Conservation (phyloP, 1,284 basidiomycete genomes). For the Papiliotrema terrestris region DNA sequence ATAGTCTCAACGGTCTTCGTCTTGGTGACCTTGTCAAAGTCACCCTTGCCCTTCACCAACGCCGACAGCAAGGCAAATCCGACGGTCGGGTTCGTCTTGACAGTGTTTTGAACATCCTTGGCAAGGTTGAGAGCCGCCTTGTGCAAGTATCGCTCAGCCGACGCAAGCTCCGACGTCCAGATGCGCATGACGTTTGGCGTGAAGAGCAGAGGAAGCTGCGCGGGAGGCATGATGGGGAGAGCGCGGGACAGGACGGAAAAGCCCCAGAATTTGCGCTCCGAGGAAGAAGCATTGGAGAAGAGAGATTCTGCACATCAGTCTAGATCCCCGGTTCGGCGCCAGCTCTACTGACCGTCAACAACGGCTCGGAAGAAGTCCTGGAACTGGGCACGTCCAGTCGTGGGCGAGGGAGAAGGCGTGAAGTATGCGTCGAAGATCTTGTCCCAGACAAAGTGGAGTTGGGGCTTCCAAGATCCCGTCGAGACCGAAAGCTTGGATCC, state of each 20-base stretch:
- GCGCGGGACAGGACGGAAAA: constrained; percentile 87
- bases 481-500: constrained; percentile 27
- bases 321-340: background rate
- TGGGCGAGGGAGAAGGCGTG: constrained; percentile 36
- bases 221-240: constrained; percentile 62
- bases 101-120: constrained; percentile 68
- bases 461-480: constrained; percentile 76
- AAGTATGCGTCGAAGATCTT: constrained; percentile 74
- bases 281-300: constrained; percentile 76
- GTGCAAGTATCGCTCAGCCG: constrained; percentile 81
- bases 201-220: constrained; percentile 79
- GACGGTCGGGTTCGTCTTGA: constrained; percentile 69
- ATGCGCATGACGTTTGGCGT: constrained; percentile 94
- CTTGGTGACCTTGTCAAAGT: constrained; percentile 88
- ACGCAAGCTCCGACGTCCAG: constrained; percentile 92
- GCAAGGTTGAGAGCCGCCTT: constrained; percentile 78
- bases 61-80: constrained; percentile 84
- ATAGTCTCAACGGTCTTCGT: constrained; percentile 91
- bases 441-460: constrained; percentile 90
- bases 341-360: constrained; percentile 68
- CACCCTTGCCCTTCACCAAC: constrained; percentile 75
- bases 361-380: constrained; percentile 85
- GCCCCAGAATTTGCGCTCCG: constrained; percentile 91
- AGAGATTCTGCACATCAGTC: constrained; percentile 63
- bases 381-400: constrained; percentile 61